Base-by-base conservation (phyloP, 176 grass and related monocot species). In the Melocanna baccifera region DNA sequence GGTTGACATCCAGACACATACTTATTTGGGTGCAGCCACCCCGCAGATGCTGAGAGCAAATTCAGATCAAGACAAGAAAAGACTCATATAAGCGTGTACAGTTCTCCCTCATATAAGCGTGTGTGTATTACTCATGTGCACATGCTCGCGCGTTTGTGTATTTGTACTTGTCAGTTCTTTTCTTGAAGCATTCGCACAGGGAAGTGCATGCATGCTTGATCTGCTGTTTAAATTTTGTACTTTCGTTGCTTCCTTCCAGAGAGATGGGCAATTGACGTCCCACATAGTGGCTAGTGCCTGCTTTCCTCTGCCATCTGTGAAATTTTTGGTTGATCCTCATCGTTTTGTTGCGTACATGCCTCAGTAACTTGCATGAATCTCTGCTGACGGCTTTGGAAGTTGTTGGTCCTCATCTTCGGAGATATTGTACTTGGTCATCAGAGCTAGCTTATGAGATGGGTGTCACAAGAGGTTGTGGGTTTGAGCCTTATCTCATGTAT, bases 221-320 rank as follows among this genome's bases (percentile, higher is more conserved):
- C 12, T 43, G 30, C 37, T 26, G 26, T 79, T 68, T 84, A 79
- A 84, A 70, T 77, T 48, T 73, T 82, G 45, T 77, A 86, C 46
- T 30, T 86, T 36, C 36, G 5, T 71, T 86, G 53, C 55, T 58
- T 71, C 42, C 69, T 46, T 73, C 19, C 39, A 25, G 39, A 39
- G 46, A 39, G 47, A 88, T 28, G 45, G 48, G 16, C 26, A 68
- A 61, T 88, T 46, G 67, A n/a, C 50, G n/a, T 9, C 57, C 26
- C 16, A 36, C 39, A 37, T 25, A 75, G 7, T 18, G 41, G 25
- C 7, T 42, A 65, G 58, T 79, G 23, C 30, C 55, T 52, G 13
- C 32, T 88, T 88, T 76, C 42, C 28, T 46, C 34, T 18, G 19
- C 3, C 39, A 20, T 75, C 32, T 39, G 15, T 62, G 29, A 62